Evolutionary conservation across 1,139 yeast species (phyloP).

Genomic region (Candida sojae): DNA sequence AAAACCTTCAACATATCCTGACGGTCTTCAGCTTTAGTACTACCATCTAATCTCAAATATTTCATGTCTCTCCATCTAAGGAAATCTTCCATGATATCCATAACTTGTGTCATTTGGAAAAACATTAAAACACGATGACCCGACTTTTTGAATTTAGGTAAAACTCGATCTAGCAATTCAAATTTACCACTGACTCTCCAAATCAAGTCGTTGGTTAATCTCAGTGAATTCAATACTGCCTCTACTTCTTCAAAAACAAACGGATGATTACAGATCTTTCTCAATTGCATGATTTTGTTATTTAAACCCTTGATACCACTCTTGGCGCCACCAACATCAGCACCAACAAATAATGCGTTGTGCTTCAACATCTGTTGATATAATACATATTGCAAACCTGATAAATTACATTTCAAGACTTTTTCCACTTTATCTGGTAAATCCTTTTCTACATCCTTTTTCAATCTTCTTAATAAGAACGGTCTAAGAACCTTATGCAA

Average conservation of each 20-base stretch:
- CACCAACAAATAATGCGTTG: conserved; percentile 66
- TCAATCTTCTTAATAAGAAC: conserved; percentile 87
- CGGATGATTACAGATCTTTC: conserved; percentile 97
- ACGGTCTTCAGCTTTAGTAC: conserved; percentile 82
- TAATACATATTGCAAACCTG: conserved; percentile 77
- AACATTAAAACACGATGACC: conserved; percentile 82
- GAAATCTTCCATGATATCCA: conserved; percentile 89
- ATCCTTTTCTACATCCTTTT: conserved; percentile 96
- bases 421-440: conserved; percentile 94
- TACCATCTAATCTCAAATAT: conserved; percentile 79
- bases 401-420: conserved; percentile 92
- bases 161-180: conserved; percentile 69
- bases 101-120: conserved; percentile 86
- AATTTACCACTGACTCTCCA: conserved; percentile 83
- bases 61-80: conserved; percentile 63
- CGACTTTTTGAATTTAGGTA: conserved; percentile 73
- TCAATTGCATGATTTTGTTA: conserved; percentile 91
- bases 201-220: conserved; percentile 64
- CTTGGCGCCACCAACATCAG: conserved; percentile 41
- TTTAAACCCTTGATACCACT: conserved; percentile 80
- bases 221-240: conserved; percentile 44
- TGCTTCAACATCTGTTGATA: conserved; percentile 78
- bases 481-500: conserved; percentile 95
- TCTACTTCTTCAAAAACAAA: conserved; percentile 96
- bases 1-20: conserved; percentile 65